Conservation (phyloP, 345 rosid species). For the Euphorbia peplus region DNA sequence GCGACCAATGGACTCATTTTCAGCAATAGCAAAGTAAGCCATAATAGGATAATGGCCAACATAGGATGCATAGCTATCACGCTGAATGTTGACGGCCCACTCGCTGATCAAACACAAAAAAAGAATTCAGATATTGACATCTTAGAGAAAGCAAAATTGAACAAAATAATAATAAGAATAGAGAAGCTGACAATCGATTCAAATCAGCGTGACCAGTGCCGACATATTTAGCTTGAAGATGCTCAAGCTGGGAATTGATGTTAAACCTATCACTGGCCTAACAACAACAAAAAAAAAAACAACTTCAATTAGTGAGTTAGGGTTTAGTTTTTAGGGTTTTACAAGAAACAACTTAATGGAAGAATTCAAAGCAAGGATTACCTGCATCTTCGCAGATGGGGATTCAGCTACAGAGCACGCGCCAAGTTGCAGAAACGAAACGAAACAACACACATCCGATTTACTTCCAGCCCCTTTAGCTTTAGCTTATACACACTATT, state of each 20-base stretch:
- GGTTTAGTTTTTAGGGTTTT: background rate
- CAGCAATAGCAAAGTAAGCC: slow-evolving; percentile 85
- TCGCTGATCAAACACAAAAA: slow-evolving; percentile 44
- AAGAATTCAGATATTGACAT: background rate
- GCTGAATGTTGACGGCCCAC: slow-evolving; percentile 92
- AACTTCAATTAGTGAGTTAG: background rate
- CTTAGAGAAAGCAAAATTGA: background rate
- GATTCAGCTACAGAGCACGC: too few relatives aligned
- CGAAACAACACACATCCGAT: too few relatives aligned
- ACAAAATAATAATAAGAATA: background rate
- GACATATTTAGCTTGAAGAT: slow-evolving; percentile 95
- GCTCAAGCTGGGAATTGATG: slow-evolving; percentile 98
- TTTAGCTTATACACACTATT: too few relatives aligned
- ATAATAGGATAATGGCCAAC: slow-evolving; percentile 78
- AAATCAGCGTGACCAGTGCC: slow-evolving; percentile 96
- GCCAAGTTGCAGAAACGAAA: background rate
- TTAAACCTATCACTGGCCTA: slow-evolving; percentile 99
- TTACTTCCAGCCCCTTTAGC: too few relatives aligned
- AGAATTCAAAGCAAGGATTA: background rate
- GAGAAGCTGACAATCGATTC: slow-evolving; percentile 70
- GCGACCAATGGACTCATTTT: slow-evolving; percentile 87
- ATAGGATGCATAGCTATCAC: slow-evolving; percentile 90
- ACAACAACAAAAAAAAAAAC: background rate
- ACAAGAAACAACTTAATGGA: background rate
- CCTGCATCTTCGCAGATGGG: slow-evolving; percentile 8